Evolutionary conservation across 2,329 filamentous ascomycete species (phyloP), one percentile per base, ranked within the genome.

Genomic region (Colletotrichum coccodes): DNA sequence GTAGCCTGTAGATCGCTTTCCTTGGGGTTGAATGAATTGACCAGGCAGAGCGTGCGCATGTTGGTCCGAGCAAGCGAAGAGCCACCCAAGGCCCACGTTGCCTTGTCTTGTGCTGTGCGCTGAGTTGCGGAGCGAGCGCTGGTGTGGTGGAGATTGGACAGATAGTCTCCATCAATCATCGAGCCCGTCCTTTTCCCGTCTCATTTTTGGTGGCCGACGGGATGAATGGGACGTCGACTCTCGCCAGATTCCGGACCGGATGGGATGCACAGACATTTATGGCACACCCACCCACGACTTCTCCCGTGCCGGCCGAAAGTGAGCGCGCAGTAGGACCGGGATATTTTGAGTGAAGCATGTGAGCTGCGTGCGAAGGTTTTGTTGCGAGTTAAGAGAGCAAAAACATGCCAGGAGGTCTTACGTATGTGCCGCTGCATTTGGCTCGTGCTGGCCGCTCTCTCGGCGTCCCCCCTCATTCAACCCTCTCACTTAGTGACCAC

Each of bases 151-250:
- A 50, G 66, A 65, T 65, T 60, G 36, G 53, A 21, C 28, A 60
- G 28, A 42, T 21, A 36, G 61, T 68, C 62, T 65, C 66, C 66
- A 68, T 68, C 61, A 68, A 68, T 65, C 66, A 68, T 54, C 30
- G 56, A 44, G 54, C 38, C 56, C 62, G 65, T 54, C 47, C 18
- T 18, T 30, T 12, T 68, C 47, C 61, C 54, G 49, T 68, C 53
- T 38, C 47, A 64, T 47, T 68, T 36, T 46, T 65, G 65, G 36
- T 68, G 66, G 54, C 32, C 66, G 38, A 49, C 60, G 65, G 40
- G 54, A 23, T 18, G 30, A 53, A 52, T 21, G 42, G 56, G 30
- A 64, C 12, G 23, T 49, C 23, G 53, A 53, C 65, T 28, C 28
- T 65, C 28, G 34, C 54, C 65, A 57, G 28, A 53, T 54, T 53